phyloP scores from a whole-genome alignment of 1,284 basidiomycete species.

The Calocybe gambosa region DNA sequence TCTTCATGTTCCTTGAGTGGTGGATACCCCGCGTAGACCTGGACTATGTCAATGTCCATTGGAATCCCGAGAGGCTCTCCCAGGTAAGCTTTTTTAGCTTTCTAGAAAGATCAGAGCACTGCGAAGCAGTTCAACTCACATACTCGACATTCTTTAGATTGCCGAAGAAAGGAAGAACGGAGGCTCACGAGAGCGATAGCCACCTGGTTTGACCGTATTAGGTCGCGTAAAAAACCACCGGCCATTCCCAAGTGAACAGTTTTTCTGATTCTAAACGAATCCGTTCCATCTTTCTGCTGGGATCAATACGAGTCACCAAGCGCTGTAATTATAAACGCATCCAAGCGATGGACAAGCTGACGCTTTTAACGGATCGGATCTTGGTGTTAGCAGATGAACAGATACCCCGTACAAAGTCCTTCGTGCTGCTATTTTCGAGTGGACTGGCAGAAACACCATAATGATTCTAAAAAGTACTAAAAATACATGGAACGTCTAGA shows the following conservation, averaged over 20 bases:
- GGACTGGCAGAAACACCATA: neutral
- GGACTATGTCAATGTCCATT: constrained; percentile 52
- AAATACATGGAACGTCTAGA: neutral
- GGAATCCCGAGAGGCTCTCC: constrained; percentile 24
- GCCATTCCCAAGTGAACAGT: neutral
- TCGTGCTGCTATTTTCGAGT: neutral
- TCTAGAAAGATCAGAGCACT: neutral
- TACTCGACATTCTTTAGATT: neutral
- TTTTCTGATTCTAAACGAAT: neutral
- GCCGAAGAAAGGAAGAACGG: neutral
- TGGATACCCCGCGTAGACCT: constrained; percentile 64
- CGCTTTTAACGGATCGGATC: neutral
- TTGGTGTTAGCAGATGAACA: neutral
- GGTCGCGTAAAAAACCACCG: neutral
- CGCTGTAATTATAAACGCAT: neutral
- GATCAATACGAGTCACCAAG: neutral
- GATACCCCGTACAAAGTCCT: too few relatives aligned
- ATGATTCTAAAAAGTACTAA: neutral
- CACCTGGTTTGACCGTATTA: neutral
- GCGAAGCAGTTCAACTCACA: neutral
- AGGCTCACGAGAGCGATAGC: neutral
- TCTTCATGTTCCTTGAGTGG: constrained; percentile 74
- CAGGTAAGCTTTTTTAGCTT: constrained; percentile 17
- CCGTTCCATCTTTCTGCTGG: neutral
- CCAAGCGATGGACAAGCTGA: neutral